phyloP scores from a whole-genome alignment of 768 basidiomycete genomes.

The Lactifluus echinatus region DNA sequence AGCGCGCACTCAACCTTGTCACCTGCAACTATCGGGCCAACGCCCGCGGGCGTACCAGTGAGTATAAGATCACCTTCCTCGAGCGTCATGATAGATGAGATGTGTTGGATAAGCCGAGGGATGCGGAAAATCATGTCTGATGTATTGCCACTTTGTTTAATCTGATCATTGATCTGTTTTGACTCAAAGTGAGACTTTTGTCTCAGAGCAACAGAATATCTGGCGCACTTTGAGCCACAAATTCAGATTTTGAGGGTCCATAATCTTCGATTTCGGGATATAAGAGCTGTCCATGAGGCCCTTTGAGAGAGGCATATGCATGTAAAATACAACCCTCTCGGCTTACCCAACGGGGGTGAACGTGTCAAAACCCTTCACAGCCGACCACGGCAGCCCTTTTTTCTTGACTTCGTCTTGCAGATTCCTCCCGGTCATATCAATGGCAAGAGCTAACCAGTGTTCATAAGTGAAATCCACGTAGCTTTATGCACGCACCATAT shows the following conservation, averaged over 20 bases:
- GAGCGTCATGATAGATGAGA: constrained; percentile 95
- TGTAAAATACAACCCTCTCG: constrained; percentile 3
- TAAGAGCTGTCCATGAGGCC: constrained; percentile 47
- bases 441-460: constrained; percentile 60
- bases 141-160: constrained; percentile 82
- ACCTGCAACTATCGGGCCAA: constrained; percentile 67
- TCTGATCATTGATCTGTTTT: constrained; percentile 66
- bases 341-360: constrained; percentile 84
- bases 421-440: constrained; percentile 96
- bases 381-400: constrained; percentile 93
- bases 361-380: constrained; percentile 94
- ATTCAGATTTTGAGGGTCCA: constrained; percentile 66
- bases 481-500: constrained; percentile 52
- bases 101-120: constrained; percentile 77
- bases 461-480: neutral
- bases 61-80: constrained; percentile 93
- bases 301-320: neutral
- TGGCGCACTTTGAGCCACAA: constrained; percentile 61
- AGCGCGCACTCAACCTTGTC: constrained; percentile 75
- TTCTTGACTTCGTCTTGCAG: constrained; percentile 90
- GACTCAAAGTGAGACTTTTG: neutral
- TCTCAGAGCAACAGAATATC: neutral
- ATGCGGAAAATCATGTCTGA: constrained; percentile 90
- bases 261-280: constrained; percentile 63
- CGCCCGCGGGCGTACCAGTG: constrained; percentile 89